These are phyloP conservation scores for Globisporangium mamillatum DNA, from an alignment of 352 stramenopile genomes.

Conservation along the genomic window DNA sequence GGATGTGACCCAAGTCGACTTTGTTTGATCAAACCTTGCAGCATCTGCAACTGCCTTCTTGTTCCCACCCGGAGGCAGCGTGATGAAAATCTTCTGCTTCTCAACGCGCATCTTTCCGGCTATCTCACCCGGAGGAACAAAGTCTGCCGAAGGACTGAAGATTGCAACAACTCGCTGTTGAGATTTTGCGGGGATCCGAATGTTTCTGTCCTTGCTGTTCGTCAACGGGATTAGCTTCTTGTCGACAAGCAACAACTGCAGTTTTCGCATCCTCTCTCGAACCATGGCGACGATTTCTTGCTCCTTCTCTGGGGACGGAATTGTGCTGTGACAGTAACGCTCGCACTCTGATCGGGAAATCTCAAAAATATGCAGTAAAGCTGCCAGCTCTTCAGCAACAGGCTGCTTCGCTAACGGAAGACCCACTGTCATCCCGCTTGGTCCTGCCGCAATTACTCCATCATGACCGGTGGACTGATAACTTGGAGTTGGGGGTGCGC, in stretches of 20 bases:
- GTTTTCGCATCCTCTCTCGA: conserved; percentile 61
- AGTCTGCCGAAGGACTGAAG: conserved; percentile 56
- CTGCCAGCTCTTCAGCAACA: conserved; percentile 41
- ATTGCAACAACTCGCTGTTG: conserved; percentile 76
- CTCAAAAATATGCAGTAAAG: conserved; percentile 66
- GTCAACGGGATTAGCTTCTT: conserved; percentile 65
- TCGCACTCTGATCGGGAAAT: conserved; percentile 70
- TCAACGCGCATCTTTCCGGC: conserved; percentile 69
- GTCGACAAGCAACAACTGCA: conserved; percentile 65
- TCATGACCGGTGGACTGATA: conserved; percentile 10
- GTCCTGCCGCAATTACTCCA: not conserved
- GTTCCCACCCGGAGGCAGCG: conserved; percentile 78
- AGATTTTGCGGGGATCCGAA: conserved; percentile 77
- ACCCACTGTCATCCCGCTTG: not conserved
- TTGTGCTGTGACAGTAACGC: conserved; percentile 58
- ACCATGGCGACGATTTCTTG: conserved; percentile 80
- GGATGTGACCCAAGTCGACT: conserved; percentile 58
- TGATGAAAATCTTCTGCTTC: conserved; percentile 88
- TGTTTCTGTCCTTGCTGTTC: conserved; percentile 71
- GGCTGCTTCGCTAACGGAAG: conserved; percentile 13
- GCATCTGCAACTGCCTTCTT: conserved; percentile 74
- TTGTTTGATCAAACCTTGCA: conserved; percentile 53
- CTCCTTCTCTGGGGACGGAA: conserved; percentile 66
- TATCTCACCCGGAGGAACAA: conserved; percentile 32
- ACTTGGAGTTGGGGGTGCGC: not conserved